Percentiles rank a stretch among this genome's conserved stretches.
Conservation (phyloP, 352 stramenopile species). For the Stramenopiles sp. region DNA sequence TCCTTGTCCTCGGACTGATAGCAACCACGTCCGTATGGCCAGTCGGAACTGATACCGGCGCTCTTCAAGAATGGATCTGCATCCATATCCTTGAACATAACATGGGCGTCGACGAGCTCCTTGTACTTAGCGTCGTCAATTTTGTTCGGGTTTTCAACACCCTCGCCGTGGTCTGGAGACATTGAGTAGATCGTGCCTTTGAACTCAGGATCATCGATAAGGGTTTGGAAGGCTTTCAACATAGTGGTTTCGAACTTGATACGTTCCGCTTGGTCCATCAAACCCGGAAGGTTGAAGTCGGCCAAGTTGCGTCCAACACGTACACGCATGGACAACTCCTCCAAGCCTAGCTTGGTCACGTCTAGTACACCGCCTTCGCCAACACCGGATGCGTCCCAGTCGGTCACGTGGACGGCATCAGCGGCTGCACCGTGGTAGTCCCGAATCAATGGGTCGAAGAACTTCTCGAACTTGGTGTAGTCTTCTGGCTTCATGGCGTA, state of each 20-base stretch:
- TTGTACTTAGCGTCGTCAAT: slow-evolving; percentile 49
- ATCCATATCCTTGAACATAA: slow-evolving; percentile 59
- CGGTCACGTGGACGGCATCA: slow-evolving; percentile 28
- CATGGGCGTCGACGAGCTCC: slow-evolving; percentile 46
- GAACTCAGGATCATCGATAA: slow-evolving; percentile 40
- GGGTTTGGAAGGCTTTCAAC: slow-evolving; percentile 41
- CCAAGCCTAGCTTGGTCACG: slow-evolving; percentile 31
- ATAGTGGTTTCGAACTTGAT: slow-evolving; percentile 60
- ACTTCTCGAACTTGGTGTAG: slow-evolving; percentile 28
- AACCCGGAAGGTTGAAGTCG: slow-evolving; percentile 45
- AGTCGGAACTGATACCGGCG: slow-evolving; percentile 40
- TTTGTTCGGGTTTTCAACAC: slow-evolving; percentile 22
- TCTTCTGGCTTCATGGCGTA: slow-evolving; percentile 30
- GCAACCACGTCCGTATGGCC: slow-evolving; percentile 46
- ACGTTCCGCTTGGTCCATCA: slow-evolving; percentile 50
- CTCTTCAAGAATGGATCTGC: slow-evolving; percentile 41
- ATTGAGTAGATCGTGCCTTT: slow-evolving; percentile 53
- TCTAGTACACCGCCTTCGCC: slow-evolving; percentile 25
- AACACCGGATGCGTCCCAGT: slow-evolving; percentile 28
- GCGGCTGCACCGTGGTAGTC: slow-evolving; percentile 27
- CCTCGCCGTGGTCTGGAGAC: slow-evolving; percentile 21
- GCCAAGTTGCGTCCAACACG: slow-evolving; percentile 54
- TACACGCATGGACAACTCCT: slow-evolving; percentile 42
- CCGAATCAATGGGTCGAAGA: slow-evolving; percentile 28
- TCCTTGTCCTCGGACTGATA: slow-evolving; percentile 50